Evolutionary conservation across 345 rosid genomes (phyloP).

Genomic region (Excoecaria cochinchinensis): DNA sequence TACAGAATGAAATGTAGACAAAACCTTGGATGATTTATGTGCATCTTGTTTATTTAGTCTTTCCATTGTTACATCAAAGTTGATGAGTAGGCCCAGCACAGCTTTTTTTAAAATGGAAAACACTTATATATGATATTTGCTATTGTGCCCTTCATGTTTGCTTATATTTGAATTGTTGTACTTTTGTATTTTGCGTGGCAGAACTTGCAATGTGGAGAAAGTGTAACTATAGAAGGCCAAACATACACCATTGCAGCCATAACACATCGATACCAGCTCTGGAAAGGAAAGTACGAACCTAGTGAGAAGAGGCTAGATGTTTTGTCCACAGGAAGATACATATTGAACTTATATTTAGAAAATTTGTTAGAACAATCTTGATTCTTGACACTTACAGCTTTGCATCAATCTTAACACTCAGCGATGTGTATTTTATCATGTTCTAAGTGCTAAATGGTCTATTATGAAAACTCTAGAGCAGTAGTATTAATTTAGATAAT

Average conservation of each 20-base stretch:
- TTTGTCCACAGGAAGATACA: slow-evolving; percentile 73
- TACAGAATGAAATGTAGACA: too few species aligned
- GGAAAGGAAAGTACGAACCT: slow-evolving; percentile 85
- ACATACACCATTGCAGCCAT: slow-evolving; percentile 74
- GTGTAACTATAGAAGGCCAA: slow-evolving; percentile 84
- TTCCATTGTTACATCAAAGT: too few species aligned
- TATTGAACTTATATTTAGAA: slow-evolving; percentile 71
- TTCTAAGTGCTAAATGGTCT: background rate
- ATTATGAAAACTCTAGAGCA: background rate
- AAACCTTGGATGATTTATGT: slow-evolving; percentile 14
- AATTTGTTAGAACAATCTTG: slow-evolving; percentile 69
- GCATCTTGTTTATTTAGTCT: too few species aligned
- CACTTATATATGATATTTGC: background rate
- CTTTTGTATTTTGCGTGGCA: slow-evolving; percentile 30
- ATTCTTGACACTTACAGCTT: slow-evolving; percentile 7
- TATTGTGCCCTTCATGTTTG: slow-evolving; percentile 7
- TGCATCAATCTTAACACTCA: background rate
- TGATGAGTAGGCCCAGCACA: slow-evolving; percentile 14
- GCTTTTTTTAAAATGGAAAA: background rate
- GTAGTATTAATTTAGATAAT: background rate
- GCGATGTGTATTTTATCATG: background rate
- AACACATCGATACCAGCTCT: slow-evolving; percentile 83
- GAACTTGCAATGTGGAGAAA: slow-evolving; percentile 89
- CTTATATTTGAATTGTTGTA: slow-evolving; percentile 1
- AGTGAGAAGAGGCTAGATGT: slow-evolving; percentile 91